Conservation (phyloP, 495 filamentous ascomycete species). For the Penicillium cinerascens region DNA sequence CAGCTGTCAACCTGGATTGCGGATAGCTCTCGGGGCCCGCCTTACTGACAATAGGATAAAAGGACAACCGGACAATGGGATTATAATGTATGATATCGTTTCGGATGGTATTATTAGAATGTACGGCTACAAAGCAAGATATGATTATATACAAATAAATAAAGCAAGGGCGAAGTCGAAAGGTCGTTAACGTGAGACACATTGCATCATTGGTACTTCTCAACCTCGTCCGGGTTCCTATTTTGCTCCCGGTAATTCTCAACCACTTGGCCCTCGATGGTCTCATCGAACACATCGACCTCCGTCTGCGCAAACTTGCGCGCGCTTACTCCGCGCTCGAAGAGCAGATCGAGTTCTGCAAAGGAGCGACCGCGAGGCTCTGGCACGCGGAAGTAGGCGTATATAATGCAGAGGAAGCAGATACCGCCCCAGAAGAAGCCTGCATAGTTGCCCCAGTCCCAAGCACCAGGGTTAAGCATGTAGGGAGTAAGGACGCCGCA, state of each 20-base stretch:
- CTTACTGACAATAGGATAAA: not conserved
- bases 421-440: slow-evolving; percentile 81
- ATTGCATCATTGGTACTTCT: slow-evolving; percentile 29
- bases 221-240: slow-evolving; percentile 23
- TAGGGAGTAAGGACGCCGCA: slow-evolving; percentile 68
- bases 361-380: slow-evolving; percentile 69
- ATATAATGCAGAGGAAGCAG: slow-evolving; percentile 70
- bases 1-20: slow-evolving; percentile 20
- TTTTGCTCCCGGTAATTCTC: slow-evolving; percentile 42
- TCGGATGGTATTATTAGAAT: not conserved
- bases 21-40: not conserved
- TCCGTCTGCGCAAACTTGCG: slow-evolving; percentile 63
- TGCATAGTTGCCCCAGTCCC: slow-evolving; percentile 74
- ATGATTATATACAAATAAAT: slow-evolving; percentile 22
- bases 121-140: not conserved
- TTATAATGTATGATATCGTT: not conserved
- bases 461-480: slow-evolving; percentile 70
- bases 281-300: slow-evolving; percentile 65
- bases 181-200: slow-evolving; percentile 16
- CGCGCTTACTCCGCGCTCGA: slow-evolving; percentile 61
- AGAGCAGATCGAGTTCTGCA: slow-evolving; percentile 71
- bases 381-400: slow-evolving; percentile 71
- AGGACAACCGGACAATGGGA: not conserved
- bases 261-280: slow-evolving; percentile 48
- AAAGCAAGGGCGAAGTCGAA: not conserved